These are phyloP conservation scores for Limtongia smithiae DNA, from an alignment of 805 yeast genomes.

Conservation along the genomic window DNA sequence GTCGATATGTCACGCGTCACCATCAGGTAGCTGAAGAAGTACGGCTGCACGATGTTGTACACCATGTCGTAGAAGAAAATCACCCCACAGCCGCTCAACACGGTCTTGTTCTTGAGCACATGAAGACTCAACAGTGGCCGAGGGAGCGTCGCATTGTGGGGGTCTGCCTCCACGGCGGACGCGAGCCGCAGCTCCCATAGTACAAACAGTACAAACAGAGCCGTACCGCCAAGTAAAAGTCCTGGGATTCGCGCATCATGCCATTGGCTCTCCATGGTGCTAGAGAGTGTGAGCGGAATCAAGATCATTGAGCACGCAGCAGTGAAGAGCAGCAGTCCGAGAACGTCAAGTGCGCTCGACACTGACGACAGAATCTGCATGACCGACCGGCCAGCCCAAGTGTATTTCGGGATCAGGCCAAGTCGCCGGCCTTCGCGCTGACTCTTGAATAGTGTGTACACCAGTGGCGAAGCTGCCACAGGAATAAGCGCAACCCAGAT, in stretches of 20 bases:
- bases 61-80: slow-evolving; percentile 55
- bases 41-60: slow-evolving; percentile 61
- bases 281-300: slow-evolving; percentile 65
- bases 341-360: slow-evolving; percentile 51
- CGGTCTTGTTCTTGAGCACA: slow-evolving; percentile 58
- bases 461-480: slow-evolving; percentile 34
- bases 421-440: slow-evolving; percentile 24
- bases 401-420: slow-evolving; percentile 19
- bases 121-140: slow-evolving; percentile 54
- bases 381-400: slow-evolving; percentile 14
- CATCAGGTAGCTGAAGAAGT: slow-evolving; percentile 56
- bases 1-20: slow-evolving; percentile 49
- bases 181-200: slow-evolving; percentile 54
- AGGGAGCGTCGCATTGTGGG: slow-evolving; percentile 16
- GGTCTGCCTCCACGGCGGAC: slow-evolving; percentile 19
- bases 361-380: not conserved
- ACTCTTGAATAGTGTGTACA: slow-evolving; percentile 24
- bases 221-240: slow-evolving; percentile 57
- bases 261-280: slow-evolving; percentile 53
- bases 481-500: slow-evolving; percentile 49
- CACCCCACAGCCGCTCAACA: slow-evolving; percentile 58
- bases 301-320: slow-evolving; percentile 56
- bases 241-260: slow-evolving; percentile 50
- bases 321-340: slow-evolving; percentile 53
- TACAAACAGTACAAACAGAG: slow-evolving; percentile 48